phyloP scores from a whole-genome alignment of 2,329 filamentous ascomycete genomes.

The Colletotrichum siamense region DNA sequence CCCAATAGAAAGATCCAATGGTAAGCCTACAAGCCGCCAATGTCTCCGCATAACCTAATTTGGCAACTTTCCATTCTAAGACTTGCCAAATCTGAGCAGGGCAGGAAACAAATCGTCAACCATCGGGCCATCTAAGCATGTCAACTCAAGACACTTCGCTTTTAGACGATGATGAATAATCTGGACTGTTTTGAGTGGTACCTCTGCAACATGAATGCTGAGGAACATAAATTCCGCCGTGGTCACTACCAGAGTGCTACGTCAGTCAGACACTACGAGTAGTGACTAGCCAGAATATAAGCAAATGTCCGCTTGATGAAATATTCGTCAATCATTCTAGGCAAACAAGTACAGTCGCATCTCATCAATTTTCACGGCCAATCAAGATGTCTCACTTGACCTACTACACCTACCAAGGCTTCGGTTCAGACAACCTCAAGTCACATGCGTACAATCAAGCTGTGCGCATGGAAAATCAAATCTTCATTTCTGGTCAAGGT shows the following conservation, averaged over 20 bases:
- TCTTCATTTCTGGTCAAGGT: not conserved
- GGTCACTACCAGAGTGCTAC: not conserved
- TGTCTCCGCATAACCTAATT: not conserved
- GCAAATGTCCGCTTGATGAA: not conserved
- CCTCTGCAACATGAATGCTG: not conserved
- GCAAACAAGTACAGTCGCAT: not conserved
- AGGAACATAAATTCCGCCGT: not conserved
- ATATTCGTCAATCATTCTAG: not conserved
- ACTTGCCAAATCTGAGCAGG: not conserved
- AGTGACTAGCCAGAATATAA: not conserved
- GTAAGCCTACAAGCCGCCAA: not conserved
- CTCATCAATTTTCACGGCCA: accelerated
- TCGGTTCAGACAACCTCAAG: not conserved
- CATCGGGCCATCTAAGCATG: not conserved
- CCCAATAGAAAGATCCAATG: not conserved
- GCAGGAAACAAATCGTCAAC: not conserved
- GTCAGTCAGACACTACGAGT: not conserved
- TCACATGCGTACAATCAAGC: not conserved
- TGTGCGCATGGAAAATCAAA: not conserved
- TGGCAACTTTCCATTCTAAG: not conserved
- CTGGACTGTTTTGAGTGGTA: not conserved
- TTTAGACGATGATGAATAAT: not conserved
- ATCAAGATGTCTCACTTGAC: not conserved
- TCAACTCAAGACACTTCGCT: not conserved
- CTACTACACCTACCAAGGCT: not conserved